These are phyloP conservation scores for Silene noctiflora DNA, from an alignment of 179 eudicot genomes.

Conservation along the genomic window DNA sequence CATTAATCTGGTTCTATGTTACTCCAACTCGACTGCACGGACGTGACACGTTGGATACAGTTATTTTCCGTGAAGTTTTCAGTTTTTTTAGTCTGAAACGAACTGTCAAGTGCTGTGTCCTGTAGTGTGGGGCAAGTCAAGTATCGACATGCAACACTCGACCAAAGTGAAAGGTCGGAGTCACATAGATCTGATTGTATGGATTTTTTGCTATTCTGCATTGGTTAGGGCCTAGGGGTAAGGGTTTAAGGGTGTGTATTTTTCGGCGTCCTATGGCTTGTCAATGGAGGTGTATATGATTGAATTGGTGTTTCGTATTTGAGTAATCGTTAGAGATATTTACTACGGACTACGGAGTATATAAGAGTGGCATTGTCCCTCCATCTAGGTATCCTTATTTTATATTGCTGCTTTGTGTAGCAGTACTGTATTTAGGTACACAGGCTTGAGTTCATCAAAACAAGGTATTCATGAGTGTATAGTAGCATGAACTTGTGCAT, in stretches of 20 bases:
- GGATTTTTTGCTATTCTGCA: neutral
- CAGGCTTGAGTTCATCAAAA: neutral
- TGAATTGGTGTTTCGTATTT: neutral
- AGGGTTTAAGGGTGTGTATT: neutral
- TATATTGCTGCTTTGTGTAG: neutral
- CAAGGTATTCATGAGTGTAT: neutral
- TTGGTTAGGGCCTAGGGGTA: neutral
- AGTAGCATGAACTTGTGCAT: neutral
- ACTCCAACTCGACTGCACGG: no score
- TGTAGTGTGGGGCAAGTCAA: no score
- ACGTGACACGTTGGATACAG: no score
- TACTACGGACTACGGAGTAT: neutral
- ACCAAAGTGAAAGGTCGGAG: no score
- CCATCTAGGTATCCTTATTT: constrained; percentile 6
- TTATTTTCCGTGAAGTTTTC: no score
- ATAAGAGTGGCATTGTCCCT: neutral
- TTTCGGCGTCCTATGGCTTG: neutral
- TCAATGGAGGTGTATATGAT: neutral
- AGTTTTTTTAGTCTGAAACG: no score
- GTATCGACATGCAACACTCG: no score
- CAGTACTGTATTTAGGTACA: neutral
- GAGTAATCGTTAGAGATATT: neutral
- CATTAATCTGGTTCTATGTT: neutral
- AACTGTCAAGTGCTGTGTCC: no score
- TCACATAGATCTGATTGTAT: no score